phyloP scores from a whole-genome alignment of 2,329 filamentous ascomycete genomes.

The Colletotrichum gigasporum region DNA sequence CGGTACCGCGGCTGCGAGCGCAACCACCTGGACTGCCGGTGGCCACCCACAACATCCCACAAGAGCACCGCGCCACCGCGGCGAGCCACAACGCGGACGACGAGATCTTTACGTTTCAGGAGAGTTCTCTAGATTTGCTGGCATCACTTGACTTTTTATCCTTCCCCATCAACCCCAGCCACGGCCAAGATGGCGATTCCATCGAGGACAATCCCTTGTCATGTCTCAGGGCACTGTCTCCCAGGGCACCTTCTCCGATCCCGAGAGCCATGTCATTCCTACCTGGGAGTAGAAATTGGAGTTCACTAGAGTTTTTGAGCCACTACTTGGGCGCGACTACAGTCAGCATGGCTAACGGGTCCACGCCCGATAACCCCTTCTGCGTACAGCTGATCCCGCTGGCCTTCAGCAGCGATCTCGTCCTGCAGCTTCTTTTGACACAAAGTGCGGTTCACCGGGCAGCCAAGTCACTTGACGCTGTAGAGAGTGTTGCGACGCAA shows the following conservation, averaged over 20 bases:
- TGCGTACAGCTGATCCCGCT: conserved; percentile 55
- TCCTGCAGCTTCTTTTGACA: conserved; percentile 56
- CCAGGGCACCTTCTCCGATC: too few species aligned
- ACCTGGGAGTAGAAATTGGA: conserved; percentile 33
- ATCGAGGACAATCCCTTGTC: too few species aligned
- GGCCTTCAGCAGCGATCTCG: conserved; percentile 54
- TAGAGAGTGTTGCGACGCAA: conserved; percentile 43
- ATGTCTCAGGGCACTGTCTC: too few species aligned
- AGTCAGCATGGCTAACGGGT: conserved; percentile 57
- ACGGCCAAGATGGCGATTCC: neutral
- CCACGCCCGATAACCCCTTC: conserved; percentile 56
- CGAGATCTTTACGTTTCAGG: too few species aligned
- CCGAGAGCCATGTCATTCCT: neutral
- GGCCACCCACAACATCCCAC: conserved; percentile 12
- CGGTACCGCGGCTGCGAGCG: conserved; percentile 48
- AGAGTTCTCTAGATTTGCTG: neutral
- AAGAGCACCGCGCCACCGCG: neutral
- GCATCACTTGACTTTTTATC: neutral
- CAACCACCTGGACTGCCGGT: conserved; percentile 35
- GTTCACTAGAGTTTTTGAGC: conserved; percentile 54
- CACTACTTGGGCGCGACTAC: conserved; percentile 56
- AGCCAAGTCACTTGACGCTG: conserved; percentile 38
- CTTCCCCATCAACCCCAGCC: neutral
- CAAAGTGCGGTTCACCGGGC: conserved; percentile 52
- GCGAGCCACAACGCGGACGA: neutral